Conservation (phyloP, 2,329 filamentous ascomycete genomes). For the Ophiostoma populinum region DNA sequence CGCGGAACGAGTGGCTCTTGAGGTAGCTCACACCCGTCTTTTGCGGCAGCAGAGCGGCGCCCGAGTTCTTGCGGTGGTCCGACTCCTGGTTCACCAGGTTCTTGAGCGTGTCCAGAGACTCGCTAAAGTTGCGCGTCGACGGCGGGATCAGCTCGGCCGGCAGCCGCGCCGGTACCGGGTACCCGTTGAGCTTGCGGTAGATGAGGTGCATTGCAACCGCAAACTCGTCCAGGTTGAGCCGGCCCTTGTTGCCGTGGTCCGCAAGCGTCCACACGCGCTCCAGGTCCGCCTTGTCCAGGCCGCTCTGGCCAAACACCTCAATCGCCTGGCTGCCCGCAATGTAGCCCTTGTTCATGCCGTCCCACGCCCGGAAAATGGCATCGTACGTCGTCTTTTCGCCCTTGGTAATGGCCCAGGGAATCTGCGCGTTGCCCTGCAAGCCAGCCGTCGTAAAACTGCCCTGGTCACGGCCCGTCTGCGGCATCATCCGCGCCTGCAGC, state of each 20-base stretch:
- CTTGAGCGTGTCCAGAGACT: slow-evolving; percentile 87
- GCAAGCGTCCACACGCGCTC: slow-evolving; percentile 90
- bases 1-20: slow-evolving; percentile 83
- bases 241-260: slow-evolving; percentile 84
- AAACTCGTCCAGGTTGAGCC: slow-evolving; percentile 91
- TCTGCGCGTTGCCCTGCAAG: slow-evolving; percentile 80
- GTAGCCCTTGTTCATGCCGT: slow-evolving; percentile 81
- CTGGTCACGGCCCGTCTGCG: slow-evolving; percentile 74
- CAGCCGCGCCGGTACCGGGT: slow-evolving; percentile 72
- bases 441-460: slow-evolving; percentile 60
- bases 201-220: slow-evolving; percentile 98
- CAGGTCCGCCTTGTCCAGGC: slow-evolving; percentile 74
- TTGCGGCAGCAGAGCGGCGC: slow-evolving; percentile 79
- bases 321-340: slow-evolving; percentile 86
- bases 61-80: slow-evolving; percentile 72
- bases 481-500: slow-evolving; percentile 90
- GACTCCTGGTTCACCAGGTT: slow-evolving; percentile 79
- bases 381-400: slow-evolving; percentile 97
- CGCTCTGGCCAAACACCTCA: slow-evolving; percentile 94
- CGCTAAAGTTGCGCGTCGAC: slow-evolving; percentile 81
- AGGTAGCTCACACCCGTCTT: slow-evolving; percentile 97
- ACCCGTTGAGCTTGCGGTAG: slow-evolving; percentile 91
- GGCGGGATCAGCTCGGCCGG: slow-evolving; percentile 88
- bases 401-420: slow-evolving; percentile 97
- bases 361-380: slow-evolving; percentile 87